A percentile compares a stretch with the other conserved stretches of the same genome.
Evolutionary conservation across 805 yeast genomes (phyloP).

Genomic region (Candida orba): DNA sequence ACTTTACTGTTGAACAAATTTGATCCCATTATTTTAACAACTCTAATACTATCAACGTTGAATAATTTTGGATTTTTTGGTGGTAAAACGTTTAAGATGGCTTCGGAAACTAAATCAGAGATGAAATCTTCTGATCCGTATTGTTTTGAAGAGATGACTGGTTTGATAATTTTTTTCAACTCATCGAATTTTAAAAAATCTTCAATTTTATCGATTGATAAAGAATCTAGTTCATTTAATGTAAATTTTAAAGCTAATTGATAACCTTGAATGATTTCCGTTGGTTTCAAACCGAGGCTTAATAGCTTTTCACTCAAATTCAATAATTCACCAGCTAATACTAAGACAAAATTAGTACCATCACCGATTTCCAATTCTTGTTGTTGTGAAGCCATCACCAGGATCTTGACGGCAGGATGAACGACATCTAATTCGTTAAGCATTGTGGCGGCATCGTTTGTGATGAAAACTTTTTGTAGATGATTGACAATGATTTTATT

Average conservation of each 20-base stretch:
- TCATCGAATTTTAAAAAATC: slow-evolving; percentile 47
- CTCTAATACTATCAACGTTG: slow-evolving; percentile 91
- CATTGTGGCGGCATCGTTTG: slow-evolving; percentile 98
- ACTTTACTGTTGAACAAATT: slow-evolving; percentile 68
- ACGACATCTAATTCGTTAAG: slow-evolving; percentile 86
- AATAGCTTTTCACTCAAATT: slow-evolving; percentile 81
- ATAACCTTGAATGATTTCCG: slow-evolving; percentile 91
- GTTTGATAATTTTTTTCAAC: slow-evolving; percentile 65
- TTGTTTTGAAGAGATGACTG: slow-evolving; percentile 91
- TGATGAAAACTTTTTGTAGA: slow-evolving; percentile 77
- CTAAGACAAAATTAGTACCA: slow-evolving; percentile 84
- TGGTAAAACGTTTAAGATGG: slow-evolving; percentile 74
- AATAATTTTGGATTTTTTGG: slow-evolving; percentile 54
- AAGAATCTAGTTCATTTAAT: slow-evolving; percentile 54
- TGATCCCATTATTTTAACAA: slow-evolving; percentile 95
- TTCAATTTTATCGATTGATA: slow-evolving; percentile 56
- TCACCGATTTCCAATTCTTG: slow-evolving; percentile 98
- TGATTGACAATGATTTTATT: slow-evolving; percentile 92
- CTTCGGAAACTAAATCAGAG: slow-evolving; percentile 74
- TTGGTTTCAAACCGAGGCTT: slow-evolving; percentile 78
- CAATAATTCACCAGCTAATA: slow-evolving; percentile 88
- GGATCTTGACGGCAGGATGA: slow-evolving; percentile 93
- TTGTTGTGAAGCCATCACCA: slow-evolving; percentile 95
- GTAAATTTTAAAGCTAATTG: slow-evolving; percentile 80
- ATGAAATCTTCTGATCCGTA: slow-evolving; percentile 80